These are phyloP conservation scores for Begonia fuchsioides DNA, from an alignment of 306 rosid genomes.

Conservation along the genomic window DNA sequence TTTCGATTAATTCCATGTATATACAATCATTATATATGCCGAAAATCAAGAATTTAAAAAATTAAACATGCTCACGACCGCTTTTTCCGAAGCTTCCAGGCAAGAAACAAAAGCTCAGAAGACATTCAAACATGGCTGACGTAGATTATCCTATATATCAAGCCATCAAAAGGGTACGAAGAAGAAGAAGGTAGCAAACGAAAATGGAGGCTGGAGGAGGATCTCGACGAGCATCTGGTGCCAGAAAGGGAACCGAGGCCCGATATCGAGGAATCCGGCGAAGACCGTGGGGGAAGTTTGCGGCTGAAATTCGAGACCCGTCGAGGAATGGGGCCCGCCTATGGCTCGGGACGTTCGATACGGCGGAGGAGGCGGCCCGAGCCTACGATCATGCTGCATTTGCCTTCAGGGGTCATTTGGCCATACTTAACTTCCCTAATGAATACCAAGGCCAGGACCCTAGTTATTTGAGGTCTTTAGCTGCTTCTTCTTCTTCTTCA, in stretches of 20 bases:
- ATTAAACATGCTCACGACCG: no score
- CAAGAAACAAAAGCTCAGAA: no score
- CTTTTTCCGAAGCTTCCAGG: no score
- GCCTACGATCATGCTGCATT: conserved; percentile 90
- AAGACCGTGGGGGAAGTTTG: conserved; percentile 91
- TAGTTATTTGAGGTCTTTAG: background rate
- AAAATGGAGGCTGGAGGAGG: conserved; percentile 41
- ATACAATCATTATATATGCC: no score
- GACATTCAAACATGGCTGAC: no score
- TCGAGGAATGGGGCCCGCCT: conserved; percentile 65
- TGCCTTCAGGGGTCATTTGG: conserved; percentile 60
- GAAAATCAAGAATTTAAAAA: no score
- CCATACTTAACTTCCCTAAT: conserved; percentile 83
- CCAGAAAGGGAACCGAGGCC: conserved; percentile 9
- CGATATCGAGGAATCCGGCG: conserved; percentile 65
- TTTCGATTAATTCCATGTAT: no score
- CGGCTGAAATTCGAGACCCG: conserved; percentile 93
- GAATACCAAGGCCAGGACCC: conserved; percentile 25
- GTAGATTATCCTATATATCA: no score
- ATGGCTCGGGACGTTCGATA: conserved; percentile 82
- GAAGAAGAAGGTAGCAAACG: no score
- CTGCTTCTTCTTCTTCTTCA: conserved; percentile 16
- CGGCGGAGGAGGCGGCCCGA: conserved; percentile 77
- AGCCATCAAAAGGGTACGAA: no score
- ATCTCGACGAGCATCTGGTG: background rate